These are phyloP conservation scores for Sesbania bispinosa DNA, from an alignment of 306 rosid species.

Conservation along the genomic window DNA sequence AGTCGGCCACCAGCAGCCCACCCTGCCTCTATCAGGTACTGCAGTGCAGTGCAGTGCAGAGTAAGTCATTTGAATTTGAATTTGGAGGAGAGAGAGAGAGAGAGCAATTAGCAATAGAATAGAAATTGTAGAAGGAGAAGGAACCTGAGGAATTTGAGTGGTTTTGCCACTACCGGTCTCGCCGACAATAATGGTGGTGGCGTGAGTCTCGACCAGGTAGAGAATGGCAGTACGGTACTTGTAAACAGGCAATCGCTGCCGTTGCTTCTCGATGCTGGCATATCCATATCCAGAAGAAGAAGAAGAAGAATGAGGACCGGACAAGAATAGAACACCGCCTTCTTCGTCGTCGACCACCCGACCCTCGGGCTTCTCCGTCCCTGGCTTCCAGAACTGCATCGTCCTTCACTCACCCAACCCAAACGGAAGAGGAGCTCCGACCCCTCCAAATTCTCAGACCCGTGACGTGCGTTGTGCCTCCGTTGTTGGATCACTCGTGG, in stretches of 20 bases:
- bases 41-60: too few species aligned
- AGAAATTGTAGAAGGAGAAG: too few species aligned
- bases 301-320: slow-evolving; percentile 33
- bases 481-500: too few species aligned
- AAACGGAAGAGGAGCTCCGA: too few species aligned
- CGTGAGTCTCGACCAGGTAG: slow-evolving; percentile 76
- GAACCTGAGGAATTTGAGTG: slow-evolving; percentile 95
- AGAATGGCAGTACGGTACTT: slow-evolving; percentile 81
- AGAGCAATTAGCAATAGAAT: too few species aligned
- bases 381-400: slow-evolving; percentile 86
- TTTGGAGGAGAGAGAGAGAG: not conserved
- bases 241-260: slow-evolving; percentile 87
- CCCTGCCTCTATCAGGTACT: slow-evolving; percentile 88
- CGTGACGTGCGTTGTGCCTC: too few species aligned
- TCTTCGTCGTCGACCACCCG: slow-evolving; percentile 90
- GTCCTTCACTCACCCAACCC: not conserved
- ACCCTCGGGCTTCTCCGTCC: slow-evolving; percentile 68
- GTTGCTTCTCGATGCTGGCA: slow-evolving; percentile 68
- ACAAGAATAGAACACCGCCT: slow-evolving; percentile 83
- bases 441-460: too few species aligned
- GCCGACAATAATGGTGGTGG: slow-evolving; percentile 85
- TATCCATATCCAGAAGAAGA: slow-evolving; percentile 43
- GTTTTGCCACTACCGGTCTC: slow-evolving; percentile 98
- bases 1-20: slow-evolving; percentile 90
- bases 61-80: not conserved